Percentiles rank a stretch among this genome's conserved stretches.
phyloP scores from a whole-genome alignment of 768 basidiomycete species.

The Boletus rufocinnamomeus region DNA sequence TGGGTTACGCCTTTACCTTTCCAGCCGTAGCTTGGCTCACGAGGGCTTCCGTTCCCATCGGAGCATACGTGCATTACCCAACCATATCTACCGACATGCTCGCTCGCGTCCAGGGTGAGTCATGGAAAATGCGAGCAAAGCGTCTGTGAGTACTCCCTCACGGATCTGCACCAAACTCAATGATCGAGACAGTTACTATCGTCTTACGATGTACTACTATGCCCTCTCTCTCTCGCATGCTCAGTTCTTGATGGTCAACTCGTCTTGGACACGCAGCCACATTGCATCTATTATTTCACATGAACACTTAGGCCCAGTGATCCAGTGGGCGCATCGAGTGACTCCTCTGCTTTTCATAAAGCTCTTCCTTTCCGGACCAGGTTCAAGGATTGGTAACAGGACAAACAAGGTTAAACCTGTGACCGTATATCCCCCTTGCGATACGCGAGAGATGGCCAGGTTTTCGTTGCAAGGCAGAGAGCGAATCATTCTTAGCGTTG shows the following conservation, averaged over 20 bases:
- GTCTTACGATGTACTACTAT: constrained; percentile 84
- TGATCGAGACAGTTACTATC: constrained; percentile 69
- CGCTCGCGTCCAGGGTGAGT: constrained; percentile 55
- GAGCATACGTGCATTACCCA: constrained; percentile 95
- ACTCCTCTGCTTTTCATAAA: constrained; percentile 44
- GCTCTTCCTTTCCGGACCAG: constrained; percentile 21
- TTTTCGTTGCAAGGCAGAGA: constrained; percentile 58
- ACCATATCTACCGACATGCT: constrained; percentile 97
- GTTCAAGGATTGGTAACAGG: neutral
- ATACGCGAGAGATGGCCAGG: constrained; percentile 67
- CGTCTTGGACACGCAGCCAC: constrained; percentile 91
- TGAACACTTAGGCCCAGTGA: constrained; percentile 44
- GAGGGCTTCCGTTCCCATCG: constrained; percentile 63
- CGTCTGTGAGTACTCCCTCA: constrained; percentile 25
- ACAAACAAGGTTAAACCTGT: constrained; percentile 11
- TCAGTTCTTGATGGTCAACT: constrained; percentile 89
- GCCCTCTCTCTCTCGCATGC: constrained; percentile 70
- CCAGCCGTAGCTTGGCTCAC: constrained; percentile 66
- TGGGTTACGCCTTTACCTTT: constrained; percentile 97
- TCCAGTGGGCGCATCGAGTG: constrained; percentile 47
- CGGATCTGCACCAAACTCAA: neutral
- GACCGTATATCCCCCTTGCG: constrained; percentile 92
- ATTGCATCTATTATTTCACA: constrained; percentile 70
- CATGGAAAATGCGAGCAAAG: constrained; percentile 28
- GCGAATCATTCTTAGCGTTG: constrained; percentile 77